phyloP scores from a whole-genome alignment of 768 basidiomycete genomes.

The Psilocybe cubensis region DNA sequence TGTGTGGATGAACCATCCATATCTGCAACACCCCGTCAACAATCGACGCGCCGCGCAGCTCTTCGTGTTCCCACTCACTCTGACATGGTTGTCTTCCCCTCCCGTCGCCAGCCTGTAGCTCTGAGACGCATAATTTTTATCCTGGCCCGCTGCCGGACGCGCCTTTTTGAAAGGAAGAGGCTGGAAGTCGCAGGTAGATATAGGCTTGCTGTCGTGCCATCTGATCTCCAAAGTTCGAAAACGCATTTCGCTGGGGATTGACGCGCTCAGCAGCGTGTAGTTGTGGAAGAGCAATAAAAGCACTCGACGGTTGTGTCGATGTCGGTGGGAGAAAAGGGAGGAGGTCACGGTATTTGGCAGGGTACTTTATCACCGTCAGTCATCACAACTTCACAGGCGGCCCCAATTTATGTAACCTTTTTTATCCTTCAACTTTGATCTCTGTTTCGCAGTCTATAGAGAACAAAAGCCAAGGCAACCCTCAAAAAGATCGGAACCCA shows the following conservation, averaged over 20 bases:
- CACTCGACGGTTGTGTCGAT: conserved; percentile 8
- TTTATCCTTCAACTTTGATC: conserved; percentile 8
- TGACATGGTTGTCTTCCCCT: conserved; percentile 95
- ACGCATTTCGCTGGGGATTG: conserved; percentile 56
- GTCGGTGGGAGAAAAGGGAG: conserved; percentile 16
- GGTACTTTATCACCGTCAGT: conserved; percentile 17
- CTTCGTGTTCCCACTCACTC: conserved; percentile 59
- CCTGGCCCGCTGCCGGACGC: conserved; percentile 56
- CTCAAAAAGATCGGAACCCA: too few relatives aligned
- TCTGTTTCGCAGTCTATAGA: not conserved
- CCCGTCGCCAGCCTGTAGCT: conserved; percentile 92
- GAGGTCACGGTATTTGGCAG: conserved; percentile 12
- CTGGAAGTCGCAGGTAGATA: conserved; percentile 97
- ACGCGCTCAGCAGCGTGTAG: conserved; percentile 10
- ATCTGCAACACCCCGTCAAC: conserved; percentile 49
- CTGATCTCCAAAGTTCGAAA: conserved; percentile 92
- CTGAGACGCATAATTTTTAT: conserved; percentile 65
- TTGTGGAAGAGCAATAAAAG: conserved; percentile 3
- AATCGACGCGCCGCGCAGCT: conserved; percentile 3
- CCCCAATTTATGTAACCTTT: conserved; percentile 8
- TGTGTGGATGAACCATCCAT: conserved; percentile 95
- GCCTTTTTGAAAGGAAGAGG: conserved; percentile 81
- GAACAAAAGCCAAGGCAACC: not conserved
- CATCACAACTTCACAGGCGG: conserved; percentile 16
- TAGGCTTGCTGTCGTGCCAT: conserved; percentile 95